Conservation (phyloP, 2,329 filamentous ascomycete species). For the Fusarium sp. region DNA sequence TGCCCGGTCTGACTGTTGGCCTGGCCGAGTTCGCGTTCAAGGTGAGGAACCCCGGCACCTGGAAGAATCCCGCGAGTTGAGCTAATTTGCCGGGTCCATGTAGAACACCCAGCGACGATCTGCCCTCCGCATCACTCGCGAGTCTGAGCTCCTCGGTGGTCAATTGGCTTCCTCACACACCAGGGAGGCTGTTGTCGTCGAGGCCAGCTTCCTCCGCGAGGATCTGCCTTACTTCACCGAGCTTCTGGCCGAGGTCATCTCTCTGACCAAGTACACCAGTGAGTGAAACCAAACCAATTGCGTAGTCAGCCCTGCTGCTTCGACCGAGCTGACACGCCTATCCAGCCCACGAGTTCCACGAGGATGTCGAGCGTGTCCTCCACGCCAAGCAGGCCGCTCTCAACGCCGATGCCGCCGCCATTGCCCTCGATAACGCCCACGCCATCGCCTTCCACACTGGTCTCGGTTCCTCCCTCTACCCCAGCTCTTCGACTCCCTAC, state of each 20-base stretch:
- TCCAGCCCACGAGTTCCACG: constrained; percentile 87
- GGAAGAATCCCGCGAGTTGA: constrained; percentile 42
- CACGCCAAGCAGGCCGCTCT: constrained; percentile 81
- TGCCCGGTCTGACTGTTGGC: constrained; percentile 89
- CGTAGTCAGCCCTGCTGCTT: constrained; percentile 1
- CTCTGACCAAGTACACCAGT: constrained; percentile 87
- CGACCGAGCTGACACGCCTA: constrained; percentile 24
- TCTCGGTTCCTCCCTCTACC: constrained; percentile 83
- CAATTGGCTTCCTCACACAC: constrained; percentile 90
- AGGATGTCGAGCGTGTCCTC: constrained; percentile 85
- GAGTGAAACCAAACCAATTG: constrained; percentile 49
- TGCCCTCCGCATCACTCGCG: constrained; percentile 91
- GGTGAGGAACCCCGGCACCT: constrained; percentile 61
- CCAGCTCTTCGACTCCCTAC: constrained; percentile 76
- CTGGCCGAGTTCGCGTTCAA: constrained; percentile 98
- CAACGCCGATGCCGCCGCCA: constrained; percentile 68
- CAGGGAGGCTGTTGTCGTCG: constrained; percentile 90
- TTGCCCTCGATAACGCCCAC: constrained; percentile 90
- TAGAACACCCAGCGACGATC: constrained; percentile 90
- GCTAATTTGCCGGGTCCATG: constrained; percentile 60
- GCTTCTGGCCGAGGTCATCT: constrained; percentile 91
- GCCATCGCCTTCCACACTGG: constrained; percentile 91
- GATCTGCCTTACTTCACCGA: constrained; percentile 98
- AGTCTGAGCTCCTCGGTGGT: constrained; percentile 94
- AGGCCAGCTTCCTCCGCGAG: constrained; percentile 94